Conservation (phyloP, 1,284 basidiomycete species). For the Amylostereum chailletii region DNA sequence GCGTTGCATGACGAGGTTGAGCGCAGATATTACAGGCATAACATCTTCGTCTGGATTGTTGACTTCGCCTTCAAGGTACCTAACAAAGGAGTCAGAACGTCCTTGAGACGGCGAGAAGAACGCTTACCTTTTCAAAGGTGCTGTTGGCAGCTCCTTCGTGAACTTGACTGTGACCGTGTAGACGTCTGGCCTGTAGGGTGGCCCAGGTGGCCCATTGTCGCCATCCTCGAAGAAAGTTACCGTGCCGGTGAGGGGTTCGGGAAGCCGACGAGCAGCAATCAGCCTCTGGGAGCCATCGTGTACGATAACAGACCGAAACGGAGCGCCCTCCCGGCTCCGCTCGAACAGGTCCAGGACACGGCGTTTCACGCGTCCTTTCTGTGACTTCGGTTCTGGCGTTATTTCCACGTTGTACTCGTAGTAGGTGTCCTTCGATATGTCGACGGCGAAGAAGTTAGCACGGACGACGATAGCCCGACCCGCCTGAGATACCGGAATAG, state of each 20-base stretch:
- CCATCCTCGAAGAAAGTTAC: slow-evolving; percentile 50
- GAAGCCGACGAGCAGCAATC: slow-evolving; percentile 45
- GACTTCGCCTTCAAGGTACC: slow-evolving; percentile 40
- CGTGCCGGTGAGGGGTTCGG: slow-evolving; percentile 41
- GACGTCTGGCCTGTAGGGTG: slow-evolving; percentile 23
- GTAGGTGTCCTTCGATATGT: slow-evolving; percentile 35
- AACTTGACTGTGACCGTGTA: slow-evolving; percentile 47
- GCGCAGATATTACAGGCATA: slow-evolving; percentile 46
- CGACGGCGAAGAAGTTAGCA: slow-evolving; percentile 61
- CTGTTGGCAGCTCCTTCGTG: slow-evolving; percentile 33
- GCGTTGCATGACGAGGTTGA: slow-evolving; percentile 59
- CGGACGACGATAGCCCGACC: slow-evolving; percentile 47
- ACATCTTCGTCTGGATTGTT: slow-evolving; percentile 35
- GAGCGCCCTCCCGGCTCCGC: slow-evolving; percentile 27
- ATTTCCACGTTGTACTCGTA: slow-evolving; percentile 59
- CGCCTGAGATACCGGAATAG: neutral
- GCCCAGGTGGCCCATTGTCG: slow-evolving; percentile 30
- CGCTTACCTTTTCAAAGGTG: slow-evolving; percentile 41
- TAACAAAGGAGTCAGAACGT: slow-evolving; percentile 17
- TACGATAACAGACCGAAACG: slow-evolving; percentile 39
- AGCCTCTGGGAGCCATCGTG: slow-evolving; percentile 55
- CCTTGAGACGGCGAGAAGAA: neutral
- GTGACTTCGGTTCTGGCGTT: slow-evolving; percentile 39
- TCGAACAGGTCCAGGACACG: slow-evolving; percentile 59
- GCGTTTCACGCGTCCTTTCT: slow-evolving; percentile 34